These are phyloP conservation scores for Myxozyma nipponensis DNA, from an alignment of 805 yeast genomes.

Conservation along the genomic window DNA sequence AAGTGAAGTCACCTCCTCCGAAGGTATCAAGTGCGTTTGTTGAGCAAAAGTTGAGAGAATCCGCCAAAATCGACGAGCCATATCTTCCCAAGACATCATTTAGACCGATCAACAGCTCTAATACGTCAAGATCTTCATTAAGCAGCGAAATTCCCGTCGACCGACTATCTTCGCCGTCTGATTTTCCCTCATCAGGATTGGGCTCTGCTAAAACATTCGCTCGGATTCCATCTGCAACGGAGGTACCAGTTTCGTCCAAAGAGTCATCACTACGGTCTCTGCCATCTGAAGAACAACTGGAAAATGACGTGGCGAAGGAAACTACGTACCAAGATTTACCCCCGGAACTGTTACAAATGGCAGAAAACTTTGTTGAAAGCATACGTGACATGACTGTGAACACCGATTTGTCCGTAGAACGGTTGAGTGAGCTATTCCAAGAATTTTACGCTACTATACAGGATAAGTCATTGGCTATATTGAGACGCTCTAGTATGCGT, in stretches of 20 bases:
- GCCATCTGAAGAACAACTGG: background rate
- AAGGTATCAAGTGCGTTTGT: background rate
- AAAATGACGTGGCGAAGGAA: background rate
- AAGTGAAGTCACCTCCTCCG: background rate
- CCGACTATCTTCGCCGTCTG: constrained; percentile 9
- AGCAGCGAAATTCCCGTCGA: constrained; percentile 18
- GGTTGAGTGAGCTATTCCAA: constrained; percentile 41
- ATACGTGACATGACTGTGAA: constrained; percentile 39
- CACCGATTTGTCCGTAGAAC: constrained; percentile 39
- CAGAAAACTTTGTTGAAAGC: constrained; percentile 27
- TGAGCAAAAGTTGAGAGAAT: background rate
- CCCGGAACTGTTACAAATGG: constrained; percentile 18
- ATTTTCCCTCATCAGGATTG: constrained; percentile 3
- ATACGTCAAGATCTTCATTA: constrained; percentile 6
- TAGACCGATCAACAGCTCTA: background rate
- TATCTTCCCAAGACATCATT: constrained; percentile 5
- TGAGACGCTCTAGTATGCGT: constrained; percentile 28
- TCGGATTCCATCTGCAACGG: constrained; percentile 15
- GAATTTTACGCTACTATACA: constrained; percentile 38
- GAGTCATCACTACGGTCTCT: background rate
- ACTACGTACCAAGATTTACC: constrained; percentile 17
- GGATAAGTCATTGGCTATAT: constrained; percentile 30
- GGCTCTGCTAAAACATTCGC: constrained; percentile 20
- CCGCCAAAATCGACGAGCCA: background rate
- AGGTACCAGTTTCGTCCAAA: background rate